Percentiles rank a stretch among this genome's conserved stretches.
phyloP scores from a whole-genome alignment of 805 yeast genomes.

The Pichia pseudocactophila region DNA sequence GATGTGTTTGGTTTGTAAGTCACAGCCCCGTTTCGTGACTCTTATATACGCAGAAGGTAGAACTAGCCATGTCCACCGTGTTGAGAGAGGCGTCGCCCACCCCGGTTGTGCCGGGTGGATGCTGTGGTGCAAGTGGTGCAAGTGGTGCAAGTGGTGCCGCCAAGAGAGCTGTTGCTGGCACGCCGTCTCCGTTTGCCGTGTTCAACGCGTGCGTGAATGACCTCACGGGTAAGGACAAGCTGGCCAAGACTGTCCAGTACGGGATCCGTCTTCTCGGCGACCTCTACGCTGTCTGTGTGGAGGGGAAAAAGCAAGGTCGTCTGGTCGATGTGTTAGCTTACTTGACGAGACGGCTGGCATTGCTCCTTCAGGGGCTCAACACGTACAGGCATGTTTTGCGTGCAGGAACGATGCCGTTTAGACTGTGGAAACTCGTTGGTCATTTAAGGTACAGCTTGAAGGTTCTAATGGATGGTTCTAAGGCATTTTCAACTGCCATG shows the following conservation, averaged over 20 bases:
- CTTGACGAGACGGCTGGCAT: slow-evolving; percentile 6
- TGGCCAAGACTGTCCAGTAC: slow-evolving; percentile 58
- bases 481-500: slow-evolving; percentile 12
- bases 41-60: too few relatives aligned
- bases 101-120: too few relatives aligned
- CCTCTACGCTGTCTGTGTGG: slow-evolving; percentile 22
- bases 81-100: too few relatives aligned
- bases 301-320: not conserved
- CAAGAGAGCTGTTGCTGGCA: not conserved
- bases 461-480: slow-evolving; percentile 8
- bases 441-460: slow-evolving; percentile 25
- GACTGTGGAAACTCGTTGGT: slow-evolving; percentile 31
- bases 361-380: slow-evolving; percentile 32
- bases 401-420: slow-evolving; percentile 62
- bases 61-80: too few relatives aligned
- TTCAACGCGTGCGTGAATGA: slow-evolving; percentile 30
- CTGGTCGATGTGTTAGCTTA: slow-evolving; percentile 2
- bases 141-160: not conserved
- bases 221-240: slow-evolving; percentile 61
- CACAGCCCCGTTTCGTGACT: too few relatives aligned
- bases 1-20: too few relatives aligned
- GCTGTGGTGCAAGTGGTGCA: too few relatives aligned
- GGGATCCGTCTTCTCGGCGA: slow-evolving; percentile 41
- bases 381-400: slow-evolving; percentile 60
- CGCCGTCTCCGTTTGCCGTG: slow-evolving; percentile 7